Base-by-base conservation (phyloP, 2,329 filamentous ascomycete genomes). In the Ciborinia camelliae region DNA sequence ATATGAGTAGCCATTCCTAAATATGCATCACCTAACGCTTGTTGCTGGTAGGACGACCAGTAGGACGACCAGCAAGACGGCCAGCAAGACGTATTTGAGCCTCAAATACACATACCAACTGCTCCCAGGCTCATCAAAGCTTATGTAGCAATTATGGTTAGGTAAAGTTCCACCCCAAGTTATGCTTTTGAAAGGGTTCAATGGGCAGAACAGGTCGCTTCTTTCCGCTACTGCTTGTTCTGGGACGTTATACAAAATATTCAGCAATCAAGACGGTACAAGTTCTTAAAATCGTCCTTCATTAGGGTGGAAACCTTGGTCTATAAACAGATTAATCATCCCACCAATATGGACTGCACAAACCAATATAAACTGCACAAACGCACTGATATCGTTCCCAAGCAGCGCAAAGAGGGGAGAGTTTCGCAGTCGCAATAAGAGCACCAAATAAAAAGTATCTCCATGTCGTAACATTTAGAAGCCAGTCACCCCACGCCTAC, bases 341-440 rank as follows among this genome's bases (percentile, higher is more conserved):
- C n/a, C 30, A 18, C 58, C 32, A 39, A 52, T n/a, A 39, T 39
- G 23, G 32, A 50, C 45, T 61, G n/a, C 45, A 39, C 9, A 51
- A 61, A 26, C 50, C 32, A 39, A 52, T n/a, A 39, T 39, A 23
- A 23, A 50, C 45, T 61, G n/a, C 45, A 39, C 9, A 51, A 61
- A 26, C 50, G 51, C 35, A 64, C 4, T 47, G 55, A 59, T 59
- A 35, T 59, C 55, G n/a, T 35, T 20, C 30, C 14, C 55, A 47
- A 59, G n/a, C 43, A 59, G 28, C 30, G 41, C 30, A 37, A 37
- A 55, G 58, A 65, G 63, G 51, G 61, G 63, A 65, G 63, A 62
- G 20, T 62, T 54, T 37, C 57, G 55, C 39, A 54, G 20, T 62
- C 57, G 45, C 39, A 65, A 20, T 54, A 43, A 47, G 23, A 62